Percentiles rank a stretch among this genome's conserved stretches.
Conservation (phyloP, 768 basidiomycete genomes). For the Imleria badia region DNA sequence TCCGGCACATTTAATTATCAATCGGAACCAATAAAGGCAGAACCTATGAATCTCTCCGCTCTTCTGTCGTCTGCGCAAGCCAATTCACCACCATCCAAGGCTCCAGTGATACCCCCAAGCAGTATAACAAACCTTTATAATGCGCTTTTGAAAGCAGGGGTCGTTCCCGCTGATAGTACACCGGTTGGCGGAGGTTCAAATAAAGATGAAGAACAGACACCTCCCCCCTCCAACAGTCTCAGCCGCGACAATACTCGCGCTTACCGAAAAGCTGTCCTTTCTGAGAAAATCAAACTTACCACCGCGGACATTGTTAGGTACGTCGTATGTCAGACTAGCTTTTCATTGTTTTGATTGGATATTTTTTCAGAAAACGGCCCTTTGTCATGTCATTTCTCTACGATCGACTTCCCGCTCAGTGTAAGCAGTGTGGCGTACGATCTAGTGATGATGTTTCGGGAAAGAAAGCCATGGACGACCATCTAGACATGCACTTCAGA, state of each 20-base stretch:
- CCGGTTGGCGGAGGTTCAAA: conserved; percentile 47
- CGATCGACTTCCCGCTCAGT: conserved; percentile 73
- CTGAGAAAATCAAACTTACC: conserved; percentile 59
- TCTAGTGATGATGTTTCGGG: conserved; percentile 73
- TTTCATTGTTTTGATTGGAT: neutral
- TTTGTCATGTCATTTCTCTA: conserved; percentile 68
- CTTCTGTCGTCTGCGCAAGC: conserved; percentile 29
- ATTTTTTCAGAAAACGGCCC: conserved; percentile 46
- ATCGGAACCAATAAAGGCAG: conserved; percentile 27
- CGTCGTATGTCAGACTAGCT: conserved; percentile 17
- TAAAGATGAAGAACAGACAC: conserved; percentile 27
- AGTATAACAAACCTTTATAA: conserved; percentile 62
- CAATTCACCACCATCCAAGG: conserved; percentile 22
- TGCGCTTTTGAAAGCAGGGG: conserved; percentile 76
- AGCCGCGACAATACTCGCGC: conserved; percentile 50
- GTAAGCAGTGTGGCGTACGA: conserved; percentile 91
- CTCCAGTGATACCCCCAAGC: conserved; percentile 24
- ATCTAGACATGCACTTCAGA: conserved; percentile 95
- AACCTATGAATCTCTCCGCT: conserved; percentile 31
- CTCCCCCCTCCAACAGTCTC: conserved; percentile 33
- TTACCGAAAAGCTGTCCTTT: conserved; percentile 62
- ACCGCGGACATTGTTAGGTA: conserved; percentile 75
- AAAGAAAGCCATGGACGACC: conserved; percentile 77
- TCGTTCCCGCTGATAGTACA: conserved; percentile 57
- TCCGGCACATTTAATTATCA: conserved; percentile 29